These are phyloP conservation scores for Coemansia aciculifera DNA, from an alignment of 192 early-diverging fungal genomes.

Conservation along the genomic window DNA sequence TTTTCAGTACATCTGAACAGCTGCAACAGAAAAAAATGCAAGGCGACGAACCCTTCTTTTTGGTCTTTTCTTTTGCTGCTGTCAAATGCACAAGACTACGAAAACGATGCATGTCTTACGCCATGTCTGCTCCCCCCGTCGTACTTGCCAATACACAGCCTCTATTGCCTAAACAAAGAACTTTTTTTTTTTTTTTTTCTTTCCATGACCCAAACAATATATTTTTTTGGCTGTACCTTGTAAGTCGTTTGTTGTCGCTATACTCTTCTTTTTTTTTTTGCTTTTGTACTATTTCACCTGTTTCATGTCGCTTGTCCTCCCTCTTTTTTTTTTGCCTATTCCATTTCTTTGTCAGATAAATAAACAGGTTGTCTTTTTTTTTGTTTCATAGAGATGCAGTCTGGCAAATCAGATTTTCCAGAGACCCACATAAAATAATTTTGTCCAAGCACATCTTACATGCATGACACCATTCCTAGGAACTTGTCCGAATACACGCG, in stretches of 20 bases:
- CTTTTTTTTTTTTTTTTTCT: background rate
- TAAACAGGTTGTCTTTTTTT: background rate
- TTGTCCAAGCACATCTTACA: background rate
- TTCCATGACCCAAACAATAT: background rate
- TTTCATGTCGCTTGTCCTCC: background rate
- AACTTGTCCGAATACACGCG: background rate
- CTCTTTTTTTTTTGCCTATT: background rate
- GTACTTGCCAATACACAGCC: background rate
- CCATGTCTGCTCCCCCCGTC: background rate
- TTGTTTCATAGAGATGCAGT: background rate
- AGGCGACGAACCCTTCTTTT: background rate
- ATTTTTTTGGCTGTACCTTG: background rate
- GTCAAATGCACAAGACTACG: conserved; percentile 6
- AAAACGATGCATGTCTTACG: conserved; percentile 2
- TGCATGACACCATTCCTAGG: background rate
- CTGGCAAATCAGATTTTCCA: background rate
- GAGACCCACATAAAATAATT: background rate
- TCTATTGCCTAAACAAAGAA: background rate
- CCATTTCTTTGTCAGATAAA: background rate
- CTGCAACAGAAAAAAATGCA: background rate
- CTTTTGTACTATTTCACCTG: background rate
- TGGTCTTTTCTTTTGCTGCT: background rate
- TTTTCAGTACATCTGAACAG: background rate
- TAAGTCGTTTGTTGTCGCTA: background rate
- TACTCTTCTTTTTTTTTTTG: background rate